Percentiles rank a stretch among this genome's conserved stretches.
phyloP scores from a whole-genome alignment of 2,329 filamentous ascomycete species.

The Pseudomassariella vexata region DNA sequence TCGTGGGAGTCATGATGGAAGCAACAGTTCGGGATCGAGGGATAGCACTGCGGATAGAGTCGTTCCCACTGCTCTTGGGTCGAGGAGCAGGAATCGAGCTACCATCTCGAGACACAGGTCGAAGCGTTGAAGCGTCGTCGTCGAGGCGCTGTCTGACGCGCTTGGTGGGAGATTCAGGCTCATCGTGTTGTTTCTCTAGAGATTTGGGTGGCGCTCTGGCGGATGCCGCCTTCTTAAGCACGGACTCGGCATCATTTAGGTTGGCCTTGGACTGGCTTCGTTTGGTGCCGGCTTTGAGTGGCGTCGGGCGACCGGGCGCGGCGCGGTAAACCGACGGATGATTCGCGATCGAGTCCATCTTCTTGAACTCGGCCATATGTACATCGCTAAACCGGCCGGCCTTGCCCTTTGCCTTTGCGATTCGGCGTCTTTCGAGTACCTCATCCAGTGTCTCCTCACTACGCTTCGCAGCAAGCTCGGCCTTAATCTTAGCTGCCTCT shows the following conservation, averaged over 20 bases:
- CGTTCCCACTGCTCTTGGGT: slow-evolving; percentile 38
- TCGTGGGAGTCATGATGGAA: slow-evolving; percentile 71
- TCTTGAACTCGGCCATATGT: slow-evolving; percentile 86
- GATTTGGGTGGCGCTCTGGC: slow-evolving; percentile 16
- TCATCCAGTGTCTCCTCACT: slow-evolving; percentile 47
- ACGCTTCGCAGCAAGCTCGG: slow-evolving; percentile 57
- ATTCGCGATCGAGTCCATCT: slow-evolving; percentile 93
- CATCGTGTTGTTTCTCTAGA: slow-evolving; percentile 17
- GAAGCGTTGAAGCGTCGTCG: slow-evolving; percentile 64
- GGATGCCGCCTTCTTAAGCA: slow-evolving; percentile 23
- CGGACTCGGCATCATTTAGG: slow-evolving; percentile 53
- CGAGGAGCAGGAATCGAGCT: slow-evolving; percentile 45
- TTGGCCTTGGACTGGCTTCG: slow-evolving; percentile 51
- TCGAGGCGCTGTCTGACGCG: slow-evolving; percentile 61
- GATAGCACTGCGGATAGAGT: slow-evolving; percentile 25
- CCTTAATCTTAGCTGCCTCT: slow-evolving; percentile 66
- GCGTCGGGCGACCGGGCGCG: slow-evolving; percentile 46
- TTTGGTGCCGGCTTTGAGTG: slow-evolving; percentile 35
- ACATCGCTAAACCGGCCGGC: slow-evolving; percentile 74
- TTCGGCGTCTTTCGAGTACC: slow-evolving; percentile 53
- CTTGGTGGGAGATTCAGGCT: slow-evolving; percentile 51
- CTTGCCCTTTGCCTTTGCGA: slow-evolving; percentile 75
- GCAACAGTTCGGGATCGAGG: slow-evolving; percentile 42
- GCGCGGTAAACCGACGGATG: slow-evolving; percentile 75
- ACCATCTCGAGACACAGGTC: slow-evolving; percentile 50